Base-by-base conservation (phyloP, 2,329 filamentous ascomycete species). In the Monilinia fructicola region DNA sequence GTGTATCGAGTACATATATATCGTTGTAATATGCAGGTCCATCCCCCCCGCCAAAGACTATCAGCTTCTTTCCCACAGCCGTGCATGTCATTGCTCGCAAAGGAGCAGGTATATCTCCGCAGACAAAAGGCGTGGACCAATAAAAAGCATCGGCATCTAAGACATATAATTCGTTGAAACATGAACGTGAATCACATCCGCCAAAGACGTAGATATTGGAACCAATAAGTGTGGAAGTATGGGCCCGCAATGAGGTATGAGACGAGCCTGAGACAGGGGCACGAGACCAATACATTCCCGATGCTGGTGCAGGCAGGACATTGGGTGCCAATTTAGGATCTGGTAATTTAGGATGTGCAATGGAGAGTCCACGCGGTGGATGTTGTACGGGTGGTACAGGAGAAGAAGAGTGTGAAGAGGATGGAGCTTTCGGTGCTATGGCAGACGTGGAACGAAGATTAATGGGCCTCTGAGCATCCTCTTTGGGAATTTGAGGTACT, bases 11-110 rank as follows among this genome's bases (percentile, higher is more conserved):
- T 55, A 90, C 86, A 74, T 90, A 90, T 26, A 90, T 84, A 72
- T 90, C 87, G 73, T 90, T 90, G 76, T 90, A 90, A 77, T 90
- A 90, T 31, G 86, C 84, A 0, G 87, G 87, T 0, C 88, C 88
- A 72, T 90, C 88, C 66, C 88, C 88, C 54, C 88, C 88, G 64
- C 88, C 88, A 73, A 90, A 90, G 2, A 90, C 82, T 54, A 90
- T 83, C 38, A 90, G 81, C 76, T 89, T 90, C 79, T 89, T 89
- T 71, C 87, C 87, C 26, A 90, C 87, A 31, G 87, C 87, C 5
- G 88, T 90, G 74, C 86, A 89, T 7, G 88, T 90, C 88, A 90
- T 90, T 71, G 88, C 88, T 50, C 88, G 82, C 69, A 90, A 78
- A 18, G 87, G 87, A 65, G 85, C 81, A 16, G 88, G 88, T 9